A percentile compares a stretch with the other conserved stretches of the same genome.
These are phyloP conservation scores for Taphrina communis DNA, from an alignment of 1,139 yeast species.

Conservation along the genomic window DNA sequence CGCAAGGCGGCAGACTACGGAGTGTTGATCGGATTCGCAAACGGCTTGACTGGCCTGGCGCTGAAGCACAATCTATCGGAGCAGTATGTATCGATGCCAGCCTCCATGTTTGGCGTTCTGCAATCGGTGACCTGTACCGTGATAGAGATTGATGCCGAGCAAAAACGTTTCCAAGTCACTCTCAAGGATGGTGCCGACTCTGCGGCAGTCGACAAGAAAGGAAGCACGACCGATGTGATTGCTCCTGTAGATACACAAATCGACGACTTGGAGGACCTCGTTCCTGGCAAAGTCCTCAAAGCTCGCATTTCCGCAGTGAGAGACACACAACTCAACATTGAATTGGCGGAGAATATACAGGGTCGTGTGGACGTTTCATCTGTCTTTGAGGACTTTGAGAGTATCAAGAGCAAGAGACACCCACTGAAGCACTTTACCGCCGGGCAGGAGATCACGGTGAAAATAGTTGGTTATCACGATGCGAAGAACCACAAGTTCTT, in stretches of 20 bases:
- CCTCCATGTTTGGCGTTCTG: constrained; percentile 61
- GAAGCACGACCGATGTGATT: constrained; percentile 47
- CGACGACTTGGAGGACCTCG: constrained; percentile 60
- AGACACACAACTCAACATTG: constrained; percentile 75
- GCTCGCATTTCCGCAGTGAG: constrained; percentile 69
- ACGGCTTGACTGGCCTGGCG: constrained; percentile 79
- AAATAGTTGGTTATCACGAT: constrained; percentile 79
- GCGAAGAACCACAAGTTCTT: constrained; percentile 70
- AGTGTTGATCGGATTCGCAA: constrained; percentile 81
- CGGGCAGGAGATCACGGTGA: constrained; percentile 66
- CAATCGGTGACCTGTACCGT: constrained; percentile 50
- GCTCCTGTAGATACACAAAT: constrained; percentile 67
- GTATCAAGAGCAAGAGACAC: constrained; percentile 62
- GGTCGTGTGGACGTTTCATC: constrained; percentile 83
- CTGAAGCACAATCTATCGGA: constrained; percentile 63
- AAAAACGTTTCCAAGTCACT: constrained; percentile 46
- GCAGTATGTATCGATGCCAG: constrained; percentile 62
- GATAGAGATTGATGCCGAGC: constrained; percentile 40
- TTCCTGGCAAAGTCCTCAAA: constrained; percentile 66
- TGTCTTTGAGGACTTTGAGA: constrained; percentile 62
- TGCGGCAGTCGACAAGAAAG: constrained; percentile 1
- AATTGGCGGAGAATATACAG: constrained; percentile 75
- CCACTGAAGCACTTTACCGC: constrained; percentile 68
- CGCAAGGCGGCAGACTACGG: constrained; percentile 77
- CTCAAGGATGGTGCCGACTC: constrained; percentile 62